A percentile compares a stretch with the other conserved stretches of the same genome.
Conservation (phyloP, 2,329 filamentous ascomycete genomes). For the Colletotrichum godetiae region DNA sequence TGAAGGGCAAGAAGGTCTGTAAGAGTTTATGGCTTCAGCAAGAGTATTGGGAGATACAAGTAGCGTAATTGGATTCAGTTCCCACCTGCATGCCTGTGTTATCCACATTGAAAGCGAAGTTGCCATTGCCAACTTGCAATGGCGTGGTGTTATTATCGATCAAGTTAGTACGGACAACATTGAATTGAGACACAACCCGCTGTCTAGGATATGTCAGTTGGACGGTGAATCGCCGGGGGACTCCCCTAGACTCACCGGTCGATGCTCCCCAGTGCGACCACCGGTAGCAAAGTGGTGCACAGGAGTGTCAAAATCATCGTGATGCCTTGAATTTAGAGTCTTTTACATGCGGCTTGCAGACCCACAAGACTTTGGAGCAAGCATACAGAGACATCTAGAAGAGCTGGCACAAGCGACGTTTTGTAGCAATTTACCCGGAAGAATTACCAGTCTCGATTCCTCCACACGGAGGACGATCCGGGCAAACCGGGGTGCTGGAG, state of each 20-base stretch:
- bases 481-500: background rate
- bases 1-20: slow-evolving; percentile 55
- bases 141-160: slow-evolving; percentile 56
- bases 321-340: background rate
- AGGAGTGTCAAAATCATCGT: background rate
- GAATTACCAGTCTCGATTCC: slow-evolving; percentile 12
- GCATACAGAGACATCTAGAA: background rate
- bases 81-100: slow-evolving; percentile 54
- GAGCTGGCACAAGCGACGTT: background rate
- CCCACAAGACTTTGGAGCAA: background rate
- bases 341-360: background rate
- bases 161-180: slow-evolving; percentile 38
- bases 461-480: slow-evolving; percentile 27
- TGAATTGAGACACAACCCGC: slow-evolving; percentile 38
- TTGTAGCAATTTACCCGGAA: slow-evolving; percentile 30
- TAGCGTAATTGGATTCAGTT: background rate
- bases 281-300: slow-evolving; percentile 7
- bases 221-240: background rate
- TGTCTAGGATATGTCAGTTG: slow-evolving; percentile 27
- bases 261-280: background rate
- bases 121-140: slow-evolving; percentile 61
- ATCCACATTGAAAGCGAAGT: slow-evolving; percentile 60
- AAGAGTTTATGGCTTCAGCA: background rate
- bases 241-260: background rate
- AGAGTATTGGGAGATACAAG: rapidly evolving